A percentile compares a stretch with the other conserved stretches of the same genome.
phyloP scores from a whole-genome alignment of 2,329 filamentous ascomycete genomes.

The Thielaviopsis punctulata region DNA sequence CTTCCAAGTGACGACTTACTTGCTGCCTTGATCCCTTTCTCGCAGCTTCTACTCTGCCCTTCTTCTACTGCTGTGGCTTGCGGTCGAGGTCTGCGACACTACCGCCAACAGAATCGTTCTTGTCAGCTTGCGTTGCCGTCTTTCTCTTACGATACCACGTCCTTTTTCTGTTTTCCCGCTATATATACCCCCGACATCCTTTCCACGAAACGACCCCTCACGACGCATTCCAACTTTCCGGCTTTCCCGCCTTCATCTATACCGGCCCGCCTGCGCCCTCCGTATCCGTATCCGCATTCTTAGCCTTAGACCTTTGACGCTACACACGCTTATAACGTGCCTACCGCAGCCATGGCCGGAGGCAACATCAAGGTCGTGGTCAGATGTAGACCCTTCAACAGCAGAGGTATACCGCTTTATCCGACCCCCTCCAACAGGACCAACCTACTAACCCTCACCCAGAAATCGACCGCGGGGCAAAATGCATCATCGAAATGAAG shows the following conservation, averaged over 20 bases:
- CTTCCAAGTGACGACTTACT: not conserved
- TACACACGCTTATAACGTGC: not conserved
- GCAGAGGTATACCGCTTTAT: slow-evolving; percentile 49
- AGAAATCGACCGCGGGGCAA: slow-evolving; percentile 83
- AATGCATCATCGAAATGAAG: slow-evolving; percentile 97
- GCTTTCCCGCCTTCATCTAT: not conserved
- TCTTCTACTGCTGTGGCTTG: not conserved
- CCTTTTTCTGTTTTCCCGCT: not conserved
- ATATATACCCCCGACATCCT: not conserved
- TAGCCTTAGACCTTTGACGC: not conserved
- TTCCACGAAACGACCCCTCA: not conserved
- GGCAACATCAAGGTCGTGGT: slow-evolving; percentile 99
- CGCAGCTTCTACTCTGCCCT: too few relatives aligned
- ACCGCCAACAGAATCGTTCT: not conserved
- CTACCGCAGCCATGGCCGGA: slow-evolving; percentile 25
- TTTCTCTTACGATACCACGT: not conserved
- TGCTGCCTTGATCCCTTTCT: not conserved
- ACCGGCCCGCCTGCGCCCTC: not conserved
- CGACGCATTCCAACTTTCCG: not conserved
- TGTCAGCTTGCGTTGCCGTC: not conserved
- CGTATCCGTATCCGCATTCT: not conserved
- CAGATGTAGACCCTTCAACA: slow-evolving; percentile 87
- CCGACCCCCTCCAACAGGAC: not conserved
- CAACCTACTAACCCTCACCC: slow-evolving; percentile 5
- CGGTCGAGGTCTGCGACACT: not conserved